Percentiles rank a stretch among this genome's conserved stretches.
These are phyloP conservation scores for Globisporangium spiculum DNA, from an alignment of 352 stramenopile genomes.

Conservation along the genomic window DNA sequence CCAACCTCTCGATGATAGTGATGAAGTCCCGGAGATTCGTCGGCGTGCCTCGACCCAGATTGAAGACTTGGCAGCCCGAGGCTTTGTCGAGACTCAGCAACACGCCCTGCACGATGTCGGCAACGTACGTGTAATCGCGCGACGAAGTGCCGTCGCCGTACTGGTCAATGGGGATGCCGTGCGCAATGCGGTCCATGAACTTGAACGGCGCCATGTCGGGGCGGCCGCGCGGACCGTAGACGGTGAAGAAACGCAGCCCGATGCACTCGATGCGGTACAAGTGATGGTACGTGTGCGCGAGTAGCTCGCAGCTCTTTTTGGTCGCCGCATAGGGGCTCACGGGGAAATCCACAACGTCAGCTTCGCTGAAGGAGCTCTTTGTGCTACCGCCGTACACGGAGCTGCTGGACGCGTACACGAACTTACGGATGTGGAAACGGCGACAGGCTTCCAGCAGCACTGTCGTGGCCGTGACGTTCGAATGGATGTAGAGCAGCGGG, in stretches of 20 bases:
- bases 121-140: conserved; percentile 98
- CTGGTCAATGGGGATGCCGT: conserved; percentile 93
- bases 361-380: conserved; percentile 89
- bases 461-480: conserved; percentile 94
- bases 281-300: conserved; percentile 97
- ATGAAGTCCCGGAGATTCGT: conserved; percentile 95
- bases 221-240: conserved; percentile 94
- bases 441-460: conserved; percentile 91
- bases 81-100: conserved; percentile 67
- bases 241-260: conserved; percentile 98
- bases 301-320: conserved; percentile 97
- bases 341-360: conserved; percentile 91
- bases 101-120: conserved; percentile 97
- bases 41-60: conserved; percentile 93
- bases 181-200: conserved; percentile 17
- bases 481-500: conserved; percentile 97
- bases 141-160: conserved; percentile 95
- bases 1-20: conserved; percentile 90
- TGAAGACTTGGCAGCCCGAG: conserved; percentile 94
- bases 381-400: conserved; percentile 95
- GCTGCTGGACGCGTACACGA: conserved; percentile 95
- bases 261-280: conserved; percentile 94
- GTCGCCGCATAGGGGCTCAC: conserved; percentile 96
- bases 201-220: conserved; percentile 67
- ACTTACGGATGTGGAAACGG: conserved; percentile 90